Evolutionary conservation across 2,329 filamentous ascomycete species (phyloP), one percentile per base, ranked within the genome.

Genomic region (Blastomyces silverae): DNA sequence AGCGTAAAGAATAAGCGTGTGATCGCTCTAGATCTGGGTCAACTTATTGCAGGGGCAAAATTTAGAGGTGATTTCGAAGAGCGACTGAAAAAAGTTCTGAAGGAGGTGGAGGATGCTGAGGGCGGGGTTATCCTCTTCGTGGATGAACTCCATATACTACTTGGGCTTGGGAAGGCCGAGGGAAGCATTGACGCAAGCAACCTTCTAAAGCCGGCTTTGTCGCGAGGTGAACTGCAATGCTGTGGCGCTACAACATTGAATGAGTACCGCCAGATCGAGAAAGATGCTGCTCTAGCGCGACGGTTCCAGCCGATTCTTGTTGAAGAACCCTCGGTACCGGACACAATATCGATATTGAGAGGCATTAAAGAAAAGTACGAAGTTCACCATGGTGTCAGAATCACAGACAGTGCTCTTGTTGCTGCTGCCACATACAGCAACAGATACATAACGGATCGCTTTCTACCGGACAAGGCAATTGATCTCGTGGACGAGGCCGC

Each of bases 341-440:
- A 97, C 70, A 97, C 94, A 0, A 92, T 99, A 67, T 96, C 91
- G 61, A 97, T 99, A 65, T 81, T 99, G 0, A 87, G 94, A 72
- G 94, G 93, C 60, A 97, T 99, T 80, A 97, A 97, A 74, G 92
- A 97, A 73, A 91, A 92, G 69, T 99, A 99, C 72, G 94, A 97
- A 76, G 91, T 97, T 0, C 94, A 97, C 70, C 94, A 99, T 73
- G 93, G 94, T 77, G 93, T 97, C 0, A 85, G 92, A 63, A 97
- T 99, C 69, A 96, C 91, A 0, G 94, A 97, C 71, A 89, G 89
- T 1, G 92, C 94, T 7, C 80, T 97, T 13, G 93, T 99, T 17
- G 92, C 94, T 1, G 93, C 94, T 2, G 92, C 93, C 1, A 90
- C 91, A 0, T 90, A 95, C 73, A 94, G 90, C 67, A 97, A 97